Evolutionary conservation across 2,329 filamentous ascomycete species (phyloP).

Genomic region (Amesomyces nigricolor): DNA sequence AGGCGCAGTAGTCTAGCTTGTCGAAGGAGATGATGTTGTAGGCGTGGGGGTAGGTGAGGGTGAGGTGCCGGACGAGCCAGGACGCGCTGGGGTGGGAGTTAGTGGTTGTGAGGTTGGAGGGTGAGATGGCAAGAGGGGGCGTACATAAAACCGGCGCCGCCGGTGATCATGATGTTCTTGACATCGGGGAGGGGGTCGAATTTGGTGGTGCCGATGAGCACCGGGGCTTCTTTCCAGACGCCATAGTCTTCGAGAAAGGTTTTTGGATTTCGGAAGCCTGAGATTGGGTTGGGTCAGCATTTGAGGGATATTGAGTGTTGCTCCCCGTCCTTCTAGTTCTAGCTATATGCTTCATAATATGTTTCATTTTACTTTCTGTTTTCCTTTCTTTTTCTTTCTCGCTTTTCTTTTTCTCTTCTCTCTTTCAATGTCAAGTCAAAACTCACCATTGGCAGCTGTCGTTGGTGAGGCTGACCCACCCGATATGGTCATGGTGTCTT

Average conservation of each 20-base stretch:
- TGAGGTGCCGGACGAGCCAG: constrained; percentile 76
- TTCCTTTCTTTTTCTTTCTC: background rate
- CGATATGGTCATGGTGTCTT: constrained; percentile 14
- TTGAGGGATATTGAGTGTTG: background rate
- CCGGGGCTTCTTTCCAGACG: constrained; percentile 65
- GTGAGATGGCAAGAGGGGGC: constrained; percentile 29
- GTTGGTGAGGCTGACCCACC: constrained; percentile 4
- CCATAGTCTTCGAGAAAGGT: constrained; percentile 54
- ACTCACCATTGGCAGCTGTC: constrained; percentile 16
- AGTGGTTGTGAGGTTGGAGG: background rate
- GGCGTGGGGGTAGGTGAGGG: constrained; percentile 62
- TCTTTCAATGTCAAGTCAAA: background rate
- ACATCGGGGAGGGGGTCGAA: constrained; percentile 64
- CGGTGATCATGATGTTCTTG: constrained; percentile 78
- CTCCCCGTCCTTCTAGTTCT: no score
- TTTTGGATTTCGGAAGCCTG: constrained; percentile 19
- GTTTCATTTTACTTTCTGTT: background rate
- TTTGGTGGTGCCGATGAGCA: constrained; percentile 63
- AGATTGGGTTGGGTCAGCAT: background rate
- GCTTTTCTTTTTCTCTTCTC: background rate
- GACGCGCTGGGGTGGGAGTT: constrained; percentile 53
- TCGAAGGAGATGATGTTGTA: constrained; percentile 82
- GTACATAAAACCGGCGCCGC: constrained; percentile 81
- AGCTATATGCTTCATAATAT: background rate
- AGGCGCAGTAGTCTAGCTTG: constrained; percentile 78